Conservation (phyloP, 169 alveolate species). For the Cryptosporidium bovis region DNA sequence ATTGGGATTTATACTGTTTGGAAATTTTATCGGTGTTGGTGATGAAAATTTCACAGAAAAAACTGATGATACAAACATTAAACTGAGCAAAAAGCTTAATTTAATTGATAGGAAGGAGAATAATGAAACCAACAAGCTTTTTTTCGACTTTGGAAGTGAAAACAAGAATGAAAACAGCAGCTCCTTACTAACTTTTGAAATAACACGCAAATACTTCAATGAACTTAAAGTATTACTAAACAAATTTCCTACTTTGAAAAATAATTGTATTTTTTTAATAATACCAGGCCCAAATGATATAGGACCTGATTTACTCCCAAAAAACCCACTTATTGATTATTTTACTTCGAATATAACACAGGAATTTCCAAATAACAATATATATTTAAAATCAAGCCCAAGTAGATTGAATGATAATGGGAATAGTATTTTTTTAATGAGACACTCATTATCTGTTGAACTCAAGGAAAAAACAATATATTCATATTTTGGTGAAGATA, state of each 20-base stretch:
- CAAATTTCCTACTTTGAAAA: slow-evolving; percentile 25
- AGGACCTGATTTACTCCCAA: slow-evolving; percentile 66
- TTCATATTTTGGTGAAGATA: slow-evolving; percentile 38
- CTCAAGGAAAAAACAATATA: slow-evolving; percentile 66
- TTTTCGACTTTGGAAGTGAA: background rate
- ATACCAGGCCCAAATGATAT: slow-evolving; percentile 67
- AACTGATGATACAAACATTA: background rate
- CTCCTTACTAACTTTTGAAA: background rate
- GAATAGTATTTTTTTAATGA: slow-evolving; percentile 8
- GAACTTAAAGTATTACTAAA: background rate
- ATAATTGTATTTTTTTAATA: slow-evolving; percentile 19
- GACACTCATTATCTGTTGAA: slow-evolving; percentile 46
- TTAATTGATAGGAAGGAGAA: background rate
- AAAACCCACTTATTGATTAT: slow-evolving; percentile 39
- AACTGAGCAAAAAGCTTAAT: background rate
- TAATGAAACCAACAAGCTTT: background rate
- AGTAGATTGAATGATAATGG: slow-evolving; percentile 1
- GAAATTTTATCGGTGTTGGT: slow-evolving; percentile 8
- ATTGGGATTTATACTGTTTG: slow-evolving; percentile 43
- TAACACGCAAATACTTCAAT: slow-evolving; percentile 23
- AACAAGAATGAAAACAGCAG: background rate
- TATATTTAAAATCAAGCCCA: slow-evolving; percentile 41
- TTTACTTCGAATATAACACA: slow-evolving; percentile 34
- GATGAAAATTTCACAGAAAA: background rate
- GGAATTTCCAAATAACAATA: slow-evolving; percentile 6